These are phyloP conservation scores for Corchorus olitorius DNA, from an alignment of 345 rosid genomes.

Conservation along the genomic window DNA sequence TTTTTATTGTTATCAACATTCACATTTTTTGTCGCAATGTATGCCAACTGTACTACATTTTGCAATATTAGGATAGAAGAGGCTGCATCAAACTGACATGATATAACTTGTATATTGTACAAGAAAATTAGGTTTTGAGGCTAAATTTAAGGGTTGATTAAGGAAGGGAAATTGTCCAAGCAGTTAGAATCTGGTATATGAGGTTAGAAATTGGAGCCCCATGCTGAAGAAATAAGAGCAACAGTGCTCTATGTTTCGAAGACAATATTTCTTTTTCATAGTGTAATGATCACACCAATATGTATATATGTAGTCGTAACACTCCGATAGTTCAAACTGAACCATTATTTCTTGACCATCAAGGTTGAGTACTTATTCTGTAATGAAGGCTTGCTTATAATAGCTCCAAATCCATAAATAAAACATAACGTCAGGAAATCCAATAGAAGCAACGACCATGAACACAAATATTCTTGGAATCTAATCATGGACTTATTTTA, in stretches of 20 bases:
- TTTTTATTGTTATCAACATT: conserved; percentile 1
- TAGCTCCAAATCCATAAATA: not conserved
- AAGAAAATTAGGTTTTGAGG: not conserved
- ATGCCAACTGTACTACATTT: not conserved
- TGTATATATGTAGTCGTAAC: not conserved
- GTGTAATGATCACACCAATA: not conserved
- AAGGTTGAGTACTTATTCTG: not conserved
- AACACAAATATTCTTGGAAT: not conserved
- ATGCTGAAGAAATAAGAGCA: not conserved
- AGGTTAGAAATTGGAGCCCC: too few species aligned
- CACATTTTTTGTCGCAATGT: not conserved
- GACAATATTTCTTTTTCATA: not conserved
- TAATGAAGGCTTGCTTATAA: not conserved
- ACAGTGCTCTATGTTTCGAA: not conserved
- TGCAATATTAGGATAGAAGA: not conserved
- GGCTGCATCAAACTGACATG: not conserved
- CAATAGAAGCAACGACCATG: not conserved
- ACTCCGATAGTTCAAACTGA: not conserved
- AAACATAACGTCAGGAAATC: not conserved
- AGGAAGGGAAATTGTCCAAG: too few species aligned
- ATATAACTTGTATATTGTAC: not conserved
- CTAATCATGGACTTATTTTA: not conserved
- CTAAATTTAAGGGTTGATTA: not conserved
- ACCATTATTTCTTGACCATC: not conserved
- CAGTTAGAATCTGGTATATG: too few species aligned